These are phyloP conservation scores for Leishmania major DNA, from an alignment of 208 protist species.

Conservation along the genomic window DNA sequence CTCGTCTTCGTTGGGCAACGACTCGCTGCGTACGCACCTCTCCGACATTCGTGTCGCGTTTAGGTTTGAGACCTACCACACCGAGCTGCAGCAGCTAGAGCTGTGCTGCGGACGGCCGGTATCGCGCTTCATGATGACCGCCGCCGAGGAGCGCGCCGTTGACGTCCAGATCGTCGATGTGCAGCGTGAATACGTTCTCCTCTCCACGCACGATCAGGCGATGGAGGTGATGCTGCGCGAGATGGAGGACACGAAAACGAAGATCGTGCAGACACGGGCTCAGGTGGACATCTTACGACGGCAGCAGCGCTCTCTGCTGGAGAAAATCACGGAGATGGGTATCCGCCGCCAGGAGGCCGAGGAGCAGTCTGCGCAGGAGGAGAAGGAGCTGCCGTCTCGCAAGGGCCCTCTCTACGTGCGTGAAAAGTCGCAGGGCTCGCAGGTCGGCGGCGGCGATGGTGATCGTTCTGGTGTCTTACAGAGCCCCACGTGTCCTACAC, in stretches of 20 bases:
- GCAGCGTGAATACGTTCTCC: slow-evolving; percentile 57
- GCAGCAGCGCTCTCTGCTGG: slow-evolving; percentile 76
- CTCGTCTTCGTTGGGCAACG: slow-evolving; percentile 89
- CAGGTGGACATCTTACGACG: slow-evolving; percentile 72
- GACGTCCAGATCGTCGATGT: slow-evolving; percentile 65
- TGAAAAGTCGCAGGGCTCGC: slow-evolving; percentile 11
- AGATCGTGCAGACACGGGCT: slow-evolving; percentile 48
- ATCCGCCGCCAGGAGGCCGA: slow-evolving; percentile 54
- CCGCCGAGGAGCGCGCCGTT: slow-evolving; percentile 81
- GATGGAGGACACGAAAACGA: slow-evolving; percentile 69
- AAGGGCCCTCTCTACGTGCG: slow-evolving; percentile 62
- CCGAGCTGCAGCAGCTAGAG: slow-evolving; percentile 87
- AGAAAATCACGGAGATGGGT: slow-evolving; percentile 86
- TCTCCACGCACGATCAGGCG: slow-evolving; percentile 89
- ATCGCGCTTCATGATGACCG: slow-evolving; percentile 82
- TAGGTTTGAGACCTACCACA: slow-evolving; percentile 94
- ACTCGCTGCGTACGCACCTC: slow-evolving; percentile 86
- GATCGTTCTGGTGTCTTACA: not conserved
- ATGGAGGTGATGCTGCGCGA: slow-evolving; percentile 89
- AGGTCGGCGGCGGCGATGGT: slow-evolving; percentile 1
- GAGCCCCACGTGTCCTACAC: slow-evolving; percentile 28
- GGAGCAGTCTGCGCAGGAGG: slow-evolving; percentile 45
- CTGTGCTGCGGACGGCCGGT: slow-evolving; percentile 58
- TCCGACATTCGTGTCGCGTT: slow-evolving; percentile 93
- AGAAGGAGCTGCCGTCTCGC: slow-evolving; percentile 14